phyloP scores from a whole-genome alignment of 345 rosid genomes.

The Eucalyptus paniculata region DNA sequence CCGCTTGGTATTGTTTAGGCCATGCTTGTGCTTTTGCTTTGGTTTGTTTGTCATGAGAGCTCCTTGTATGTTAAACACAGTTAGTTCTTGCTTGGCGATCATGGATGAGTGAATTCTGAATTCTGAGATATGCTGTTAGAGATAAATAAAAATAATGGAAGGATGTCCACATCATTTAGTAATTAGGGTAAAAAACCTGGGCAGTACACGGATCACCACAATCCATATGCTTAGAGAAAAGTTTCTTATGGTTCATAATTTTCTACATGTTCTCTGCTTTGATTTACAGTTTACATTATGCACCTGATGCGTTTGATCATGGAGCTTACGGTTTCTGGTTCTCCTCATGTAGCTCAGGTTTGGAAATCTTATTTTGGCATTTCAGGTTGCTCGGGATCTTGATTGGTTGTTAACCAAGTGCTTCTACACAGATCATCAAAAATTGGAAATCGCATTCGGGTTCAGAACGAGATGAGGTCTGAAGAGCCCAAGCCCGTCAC shows the following conservation, averaged over 20 bases:
- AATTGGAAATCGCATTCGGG: conserved; percentile 19
- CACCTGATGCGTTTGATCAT: not conserved
- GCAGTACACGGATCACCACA: not conserved
- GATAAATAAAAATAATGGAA: too few relatives aligned
- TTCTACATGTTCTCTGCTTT: not conserved
- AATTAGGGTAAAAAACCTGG: not conserved
- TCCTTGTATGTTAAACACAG: not conserved
- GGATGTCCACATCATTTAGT: not conserved
- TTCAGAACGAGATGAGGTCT: conserved; percentile 45
- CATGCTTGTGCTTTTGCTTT: not conserved
- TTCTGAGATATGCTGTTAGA: not conserved
- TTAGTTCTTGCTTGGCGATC: not conserved
- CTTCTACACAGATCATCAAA: not conserved
- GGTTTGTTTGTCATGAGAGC: not conserved
- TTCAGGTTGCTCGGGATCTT: not conserved
- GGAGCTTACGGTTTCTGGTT: not conserved
- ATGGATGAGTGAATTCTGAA: not conserved
- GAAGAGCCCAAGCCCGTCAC: conserved; percentile 55
- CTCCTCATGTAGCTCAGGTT: not conserved
- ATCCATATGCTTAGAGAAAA: not conserved
- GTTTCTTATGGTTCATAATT: not conserved
- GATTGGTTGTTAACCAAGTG: not conserved
- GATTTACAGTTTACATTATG: not conserved
- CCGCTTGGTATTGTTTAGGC: not conserved
- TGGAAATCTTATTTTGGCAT: not conserved